phyloP scores from a whole-genome alignment of 225 moss, liverwort and hornwort genomes.

The Sphagnum contortum region DNA sequence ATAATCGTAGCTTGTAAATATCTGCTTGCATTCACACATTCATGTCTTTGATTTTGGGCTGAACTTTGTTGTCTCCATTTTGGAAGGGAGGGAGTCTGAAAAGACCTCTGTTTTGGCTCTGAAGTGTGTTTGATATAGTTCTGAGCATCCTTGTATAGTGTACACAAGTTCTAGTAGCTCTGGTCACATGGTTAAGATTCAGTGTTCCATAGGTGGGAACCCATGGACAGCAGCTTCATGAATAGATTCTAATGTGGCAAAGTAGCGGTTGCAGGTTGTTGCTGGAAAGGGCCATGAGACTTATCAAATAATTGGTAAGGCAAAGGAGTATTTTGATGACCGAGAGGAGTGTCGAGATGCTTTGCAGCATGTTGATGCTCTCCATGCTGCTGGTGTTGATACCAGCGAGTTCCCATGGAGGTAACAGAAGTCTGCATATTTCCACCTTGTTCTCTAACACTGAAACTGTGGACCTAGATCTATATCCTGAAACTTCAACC shows the following conservation, averaged over 20 bases:
- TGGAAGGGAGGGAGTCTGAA: too few relatives aligned
- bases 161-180: too few relatives aligned
- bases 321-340: constrained; percentile 85
- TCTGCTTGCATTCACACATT: too few relatives aligned
- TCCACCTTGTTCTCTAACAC: neutral
- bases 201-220: too few relatives aligned
- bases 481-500: neutral
- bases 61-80: too few relatives aligned
- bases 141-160: too few relatives aligned
- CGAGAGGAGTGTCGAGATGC: constrained; percentile 97
- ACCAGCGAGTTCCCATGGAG: constrained; percentile 99
- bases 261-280: constrained; percentile 48
- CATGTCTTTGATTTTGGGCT: too few relatives aligned
- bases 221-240: too few relatives aligned
- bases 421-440: constrained; percentile 18
- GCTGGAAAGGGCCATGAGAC: constrained; percentile 99
- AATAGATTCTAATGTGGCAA: neutral
- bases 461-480: neutral
- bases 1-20: too few relatives aligned
- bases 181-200: too few relatives aligned
- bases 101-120: too few relatives aligned
- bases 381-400: constrained; percentile 96
- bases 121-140: too few relatives aligned
- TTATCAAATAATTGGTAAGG: constrained; percentile 78
- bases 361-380: constrained; percentile 87